Evolutionary conservation across 345 rosid species (phyloP), one percentile per base, ranked within the genome.

Genomic region (Eucalyptus melliodora): DNA sequence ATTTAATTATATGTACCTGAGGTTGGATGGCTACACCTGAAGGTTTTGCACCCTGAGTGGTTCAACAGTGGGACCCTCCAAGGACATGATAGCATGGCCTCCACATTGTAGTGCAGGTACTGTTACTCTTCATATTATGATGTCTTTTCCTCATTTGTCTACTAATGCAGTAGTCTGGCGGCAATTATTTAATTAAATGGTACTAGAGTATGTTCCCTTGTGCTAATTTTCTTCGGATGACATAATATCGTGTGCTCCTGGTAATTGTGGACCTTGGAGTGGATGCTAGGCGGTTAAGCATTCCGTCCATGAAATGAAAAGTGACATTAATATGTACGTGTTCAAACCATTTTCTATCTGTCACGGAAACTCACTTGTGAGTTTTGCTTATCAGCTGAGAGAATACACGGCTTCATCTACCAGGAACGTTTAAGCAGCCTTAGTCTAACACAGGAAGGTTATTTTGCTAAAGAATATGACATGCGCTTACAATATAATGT

Each of bases 61-160:
- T 62, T 55, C 90, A 82, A 59, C 65, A 92, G 87, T 89, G 96
- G 97, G 96, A 89, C 93, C 99, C 93, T 89, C 90, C 89, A 90
- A 86, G 90, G 92, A 93, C 93, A 95, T 89, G 90, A 92, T 94
- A 93, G 91, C 92, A 93, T 67, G 90, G 90, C 92, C 91, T 90
- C 94, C 97, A 92, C 95, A 93, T 91, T 89, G 91, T 93, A 93
- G 96, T 95, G 98, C 95, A 91, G 90, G 72, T 88, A 93, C 95
- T 94, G 89, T 93, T 92, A 47, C 89, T 72, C 87, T 67, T 89
- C 88, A 37, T 91, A 89, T 42, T 88, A 88, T 89, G 62, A 77
- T 40, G 83, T 77, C 47, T 77, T 77, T 77, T 77, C 83, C 83
- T 77, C 47, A 77, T 40, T 77, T 11, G 47, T 50, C 37, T 86